phyloP scores from a whole-genome alignment of 2,329 filamentous ascomycete species.

The Sporothrix humicola region DNA sequence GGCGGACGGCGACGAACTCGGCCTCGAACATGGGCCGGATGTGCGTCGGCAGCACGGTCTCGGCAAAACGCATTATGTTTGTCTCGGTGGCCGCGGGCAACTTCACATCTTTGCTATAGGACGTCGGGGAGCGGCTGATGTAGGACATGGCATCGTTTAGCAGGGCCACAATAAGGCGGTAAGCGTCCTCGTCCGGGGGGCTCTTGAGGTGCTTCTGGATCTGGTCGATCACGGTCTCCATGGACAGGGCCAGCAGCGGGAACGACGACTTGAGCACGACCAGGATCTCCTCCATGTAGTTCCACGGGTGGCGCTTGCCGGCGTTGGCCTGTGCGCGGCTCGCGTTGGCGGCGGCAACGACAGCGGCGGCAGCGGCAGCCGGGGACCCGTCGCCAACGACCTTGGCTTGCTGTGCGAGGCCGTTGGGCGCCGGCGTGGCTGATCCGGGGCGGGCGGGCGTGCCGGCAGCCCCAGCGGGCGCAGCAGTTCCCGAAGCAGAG shows the following conservation, averaged over 20 bases:
- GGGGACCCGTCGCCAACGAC: constrained; percentile 38
- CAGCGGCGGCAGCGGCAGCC: constrained; percentile 41
- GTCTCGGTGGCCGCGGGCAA: constrained; percentile 87
- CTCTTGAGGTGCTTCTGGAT: constrained; percentile 99
- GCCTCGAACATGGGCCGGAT: constrained; percentile 95
- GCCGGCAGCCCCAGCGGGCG: background rate
- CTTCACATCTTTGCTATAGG: constrained; percentile 90
- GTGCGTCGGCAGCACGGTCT: constrained; percentile 91
- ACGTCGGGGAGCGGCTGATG: constrained; percentile 82
- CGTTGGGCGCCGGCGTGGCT: constrained; percentile 14
- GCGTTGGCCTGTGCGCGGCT: constrained; percentile 39
- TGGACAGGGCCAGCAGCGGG: constrained; percentile 90
- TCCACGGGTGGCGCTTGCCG: constrained; percentile 83
- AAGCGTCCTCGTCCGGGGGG: constrained; percentile 96
- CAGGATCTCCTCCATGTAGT: constrained; percentile 94
- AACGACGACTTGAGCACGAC: constrained; percentile 95
- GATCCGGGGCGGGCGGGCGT: constrained; percentile 13
- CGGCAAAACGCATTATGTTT: constrained; percentile 95
- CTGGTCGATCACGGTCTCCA: constrained; percentile 99
- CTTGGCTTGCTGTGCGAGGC: constrained; percentile 5
- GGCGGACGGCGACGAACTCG: constrained; percentile 95
- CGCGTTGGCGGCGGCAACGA: constrained; percentile 35
- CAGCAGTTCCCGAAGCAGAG: background rate
- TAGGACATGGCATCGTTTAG: constrained; percentile 95
- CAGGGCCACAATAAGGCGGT: constrained; percentile 93